Evolutionary conservation across 495 filamentous ascomycete species (phyloP), one percentile per base, ranked within the genome.

Genomic region (Hypoxylon fuscum): DNA sequence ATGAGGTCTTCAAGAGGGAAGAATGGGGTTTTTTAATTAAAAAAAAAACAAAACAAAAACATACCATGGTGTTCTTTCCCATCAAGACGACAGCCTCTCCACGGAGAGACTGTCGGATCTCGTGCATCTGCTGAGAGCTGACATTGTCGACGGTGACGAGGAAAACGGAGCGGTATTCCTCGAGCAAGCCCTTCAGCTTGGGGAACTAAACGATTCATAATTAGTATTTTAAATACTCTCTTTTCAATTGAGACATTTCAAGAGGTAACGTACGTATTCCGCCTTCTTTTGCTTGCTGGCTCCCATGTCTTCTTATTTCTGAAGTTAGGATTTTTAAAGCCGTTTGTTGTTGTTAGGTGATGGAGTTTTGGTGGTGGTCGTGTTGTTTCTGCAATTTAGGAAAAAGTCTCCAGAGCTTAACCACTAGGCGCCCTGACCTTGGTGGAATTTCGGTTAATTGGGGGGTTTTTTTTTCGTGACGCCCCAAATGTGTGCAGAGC

Each of bases 51-150:
- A n/a, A n/a, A n/a, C n/a, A n/a, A n/a, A n/a, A n/a, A 57, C 61
- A 29, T 15, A 92, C 93, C 94, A 98, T 98, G 76, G 94, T 98
- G 85, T 99, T 99, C 88, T 99, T 99, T 74, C 95, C 95, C 95
- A 99, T 99, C 79, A 98, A 85, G 64, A 98, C 92, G 68, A 97
- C 88, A 79, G 85, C 93, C 75, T 96, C 81, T 34, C 90, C 88
- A 78, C 93, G 90, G 76, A 97, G 87, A 71, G 88, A 79, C 69
- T 87, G 81, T 79, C 95, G 90, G 77, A 98, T 98, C 86, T 99
- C 95, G 90, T 99, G 95, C 95, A 99, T 99, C 88, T 99, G 95
- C 88, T 99, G 95, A 53, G 95, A 99, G 77, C 88, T 90, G 81
- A 88, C 90, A 94, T 95, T 96, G 86, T 96, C 91, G 78, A 96